These are phyloP conservation scores for Claviceps digitariae DNA, from an alignment of 2,329 filamentous ascomycete species.

Conservation along the genomic window DNA sequence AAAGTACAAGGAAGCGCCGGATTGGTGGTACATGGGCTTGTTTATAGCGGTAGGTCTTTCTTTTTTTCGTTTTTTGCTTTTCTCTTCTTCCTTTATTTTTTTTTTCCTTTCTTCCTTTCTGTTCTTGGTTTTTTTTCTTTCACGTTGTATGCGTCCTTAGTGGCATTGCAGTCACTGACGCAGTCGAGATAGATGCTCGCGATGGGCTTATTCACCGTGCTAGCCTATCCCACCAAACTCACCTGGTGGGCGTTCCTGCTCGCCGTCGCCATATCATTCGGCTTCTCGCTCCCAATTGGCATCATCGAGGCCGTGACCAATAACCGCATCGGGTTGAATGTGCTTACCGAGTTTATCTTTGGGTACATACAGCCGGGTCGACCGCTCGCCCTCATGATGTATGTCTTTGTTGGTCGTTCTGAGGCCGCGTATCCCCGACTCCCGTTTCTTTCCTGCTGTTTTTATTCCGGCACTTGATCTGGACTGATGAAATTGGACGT, in stretches of 20 bases:
- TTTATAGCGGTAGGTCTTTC: slow-evolving; percentile 35
- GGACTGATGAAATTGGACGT: not conserved
- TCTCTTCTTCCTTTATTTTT: not conserved
- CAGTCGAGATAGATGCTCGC: slow-evolving; percentile 31
- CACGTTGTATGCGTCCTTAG: too few relatives aligned
- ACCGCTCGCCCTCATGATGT: slow-evolving; percentile 63
- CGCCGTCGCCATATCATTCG: slow-evolving; percentile 47
- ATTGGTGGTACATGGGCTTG: slow-evolving; percentile 49
- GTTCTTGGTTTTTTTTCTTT: not conserved
- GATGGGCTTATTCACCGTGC: slow-evolving; percentile 39
- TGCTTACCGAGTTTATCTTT: slow-evolving; percentile 60
- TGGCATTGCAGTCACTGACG: not conserved
- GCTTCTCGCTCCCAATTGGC: slow-evolving; percentile 52
- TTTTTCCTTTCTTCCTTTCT: not conserved
- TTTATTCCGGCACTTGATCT: not conserved
- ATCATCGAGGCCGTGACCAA: slow-evolving; percentile 60
- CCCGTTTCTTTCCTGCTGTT: not conserved
- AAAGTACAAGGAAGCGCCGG: slow-evolving; percentile 48
- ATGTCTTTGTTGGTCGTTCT: slow-evolving; percentile 9
- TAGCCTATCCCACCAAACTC: slow-evolving; percentile 52
- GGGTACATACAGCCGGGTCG: slow-evolving; percentile 64
- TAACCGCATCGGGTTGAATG: slow-evolving; percentile 59
- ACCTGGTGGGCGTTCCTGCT: slow-evolving; percentile 62
- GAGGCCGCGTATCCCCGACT: too few relatives aligned
- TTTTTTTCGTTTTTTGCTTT: not conserved